Base-by-base conservation (phyloP, 306 rosid genomes). In the Dalbergia cultrata region DNA sequence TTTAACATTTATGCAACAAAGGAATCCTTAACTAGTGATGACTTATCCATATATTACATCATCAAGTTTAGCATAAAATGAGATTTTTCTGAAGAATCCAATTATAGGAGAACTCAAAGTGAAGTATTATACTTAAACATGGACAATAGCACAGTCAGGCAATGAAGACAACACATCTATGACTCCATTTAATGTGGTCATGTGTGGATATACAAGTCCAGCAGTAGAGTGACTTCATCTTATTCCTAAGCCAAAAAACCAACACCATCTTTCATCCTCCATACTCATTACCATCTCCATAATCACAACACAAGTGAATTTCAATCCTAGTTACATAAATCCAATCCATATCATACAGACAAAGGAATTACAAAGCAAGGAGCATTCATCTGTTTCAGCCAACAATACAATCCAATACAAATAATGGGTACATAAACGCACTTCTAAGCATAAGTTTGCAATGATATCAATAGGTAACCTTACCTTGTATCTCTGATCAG, bases 401-500 rank as follows among this genome's bases (percentile, higher is more conserved):
- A 72, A 19, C 56, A 31, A 72, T 22, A 19, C 56, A 31, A 72
- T 22, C 41, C 80, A 75, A 41, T 45, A 57, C 16, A 21, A 73
- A 41, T 41, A 22, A 52, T 9, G 43, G 53, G 45, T 26, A 71
- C 34, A 31, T 19, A 67, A 57, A 44, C 26, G 6, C 58, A 50
- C 56, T 53, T 41, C 52, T 21, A 43, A 22, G 67, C 7, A 26
- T 41, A 35, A 18, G 37, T 9, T 53, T 71, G 41, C 70, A 44
- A 5, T 16, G 4, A 60, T 67, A 60, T 52, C 67, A 58, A 43
- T 70, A 54, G 77, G 19, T 17, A 58, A 75, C 52, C 67, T 70
- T 81, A 87, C 97, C 97, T 91, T 93, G 88, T 89, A 91, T 82
- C 90, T 90, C 75, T 88, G 96, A 85, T 91, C 97, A 72, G 86